Percentiles rank a stretch among this genome's conserved stretches.
These are phyloP conservation scores for Thraustotheca clavata DNA, from an alignment of 352 stramenopile genomes.

Conservation along the genomic window DNA sequence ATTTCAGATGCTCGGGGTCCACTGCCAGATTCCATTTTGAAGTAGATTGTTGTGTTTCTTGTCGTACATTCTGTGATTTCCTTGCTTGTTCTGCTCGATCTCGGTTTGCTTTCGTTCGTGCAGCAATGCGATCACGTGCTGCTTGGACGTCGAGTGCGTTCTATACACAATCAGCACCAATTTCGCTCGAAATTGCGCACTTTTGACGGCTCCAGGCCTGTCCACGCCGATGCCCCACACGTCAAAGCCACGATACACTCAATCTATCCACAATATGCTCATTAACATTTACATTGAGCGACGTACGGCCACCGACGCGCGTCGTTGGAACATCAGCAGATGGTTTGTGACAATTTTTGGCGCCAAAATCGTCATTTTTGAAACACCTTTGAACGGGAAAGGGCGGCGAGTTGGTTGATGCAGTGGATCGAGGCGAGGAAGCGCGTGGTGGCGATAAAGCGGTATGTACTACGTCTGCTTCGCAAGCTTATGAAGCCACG, in stretches of 20 bases:
- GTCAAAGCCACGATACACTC: too few species aligned
- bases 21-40: slow-evolving; percentile 1
- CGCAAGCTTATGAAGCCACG: background rate
- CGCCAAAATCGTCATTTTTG: too few species aligned
- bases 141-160: slow-evolving; percentile 9
- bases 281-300: too few species aligned
- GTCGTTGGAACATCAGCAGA: background rate
- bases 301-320: too few species aligned
- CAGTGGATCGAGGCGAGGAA: background rate
- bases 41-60: background rate
- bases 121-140: slow-evolving; percentile 13
- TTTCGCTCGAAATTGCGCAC: background rate
- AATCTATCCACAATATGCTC: too few species aligned
- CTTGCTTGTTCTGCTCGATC: background rate
- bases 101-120: slow-evolving; percentile 6
- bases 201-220: background rate
- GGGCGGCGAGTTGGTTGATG: too few species aligned
- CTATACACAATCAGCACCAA: background rate
- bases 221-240: background rate
- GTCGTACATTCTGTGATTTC: background rate
- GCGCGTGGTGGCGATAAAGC: background rate
- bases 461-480: background rate
- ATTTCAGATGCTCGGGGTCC: background rate
- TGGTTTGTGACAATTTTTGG: too few species aligned
- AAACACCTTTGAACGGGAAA: background rate